Percentiles rank a stretch among this genome's conserved stretches.
phyloP scores from a whole-genome alignment of 176 grass and related monocot species.

The Phoenix dactylifera region DNA sequence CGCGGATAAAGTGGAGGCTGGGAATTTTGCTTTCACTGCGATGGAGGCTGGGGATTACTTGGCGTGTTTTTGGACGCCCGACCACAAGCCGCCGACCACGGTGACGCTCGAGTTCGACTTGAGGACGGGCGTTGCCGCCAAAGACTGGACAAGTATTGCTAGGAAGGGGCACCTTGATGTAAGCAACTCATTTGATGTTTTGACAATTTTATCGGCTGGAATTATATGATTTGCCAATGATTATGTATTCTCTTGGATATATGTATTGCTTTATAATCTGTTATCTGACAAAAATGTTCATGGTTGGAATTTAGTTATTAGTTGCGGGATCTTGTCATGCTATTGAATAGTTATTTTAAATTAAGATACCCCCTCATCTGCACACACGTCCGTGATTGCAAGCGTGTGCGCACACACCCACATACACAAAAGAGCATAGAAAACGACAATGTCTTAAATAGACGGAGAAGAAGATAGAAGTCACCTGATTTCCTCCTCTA shows the following conservation, averaged over 20 bases:
- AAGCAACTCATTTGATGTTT: slow-evolving; percentile 19
- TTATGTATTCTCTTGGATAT: neutral
- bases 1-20: slow-evolving; percentile 71
- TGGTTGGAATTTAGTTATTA: too few species aligned
- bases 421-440: too few species aligned
- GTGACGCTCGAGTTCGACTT: slow-evolving; percentile 81
- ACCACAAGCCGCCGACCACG: slow-evolving; percentile 51
- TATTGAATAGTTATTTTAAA: too few species aligned
- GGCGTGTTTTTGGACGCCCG: slow-evolving; percentile 83
- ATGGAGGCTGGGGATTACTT: slow-evolving; percentile 80
- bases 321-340: too few species aligned
- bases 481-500: too few species aligned
- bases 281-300: too few species aligned
- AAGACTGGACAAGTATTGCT: slow-evolving; percentile 87
- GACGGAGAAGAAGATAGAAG: too few species aligned
- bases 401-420: too few species aligned
- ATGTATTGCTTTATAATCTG: too few species aligned
- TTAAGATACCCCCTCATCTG: too few species aligned
- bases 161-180: slow-evolving; percentile 95
- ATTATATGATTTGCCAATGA: neutral
- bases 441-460: too few species aligned
- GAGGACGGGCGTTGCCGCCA: slow-evolving; percentile 70
- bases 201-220: neutral
- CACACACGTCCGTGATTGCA: too few species aligned
- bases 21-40: slow-evolving; percentile 77